Evolutionary conservation across 805 yeast genomes (phyloP).

Genomic region (Lachancea waltii): DNA sequence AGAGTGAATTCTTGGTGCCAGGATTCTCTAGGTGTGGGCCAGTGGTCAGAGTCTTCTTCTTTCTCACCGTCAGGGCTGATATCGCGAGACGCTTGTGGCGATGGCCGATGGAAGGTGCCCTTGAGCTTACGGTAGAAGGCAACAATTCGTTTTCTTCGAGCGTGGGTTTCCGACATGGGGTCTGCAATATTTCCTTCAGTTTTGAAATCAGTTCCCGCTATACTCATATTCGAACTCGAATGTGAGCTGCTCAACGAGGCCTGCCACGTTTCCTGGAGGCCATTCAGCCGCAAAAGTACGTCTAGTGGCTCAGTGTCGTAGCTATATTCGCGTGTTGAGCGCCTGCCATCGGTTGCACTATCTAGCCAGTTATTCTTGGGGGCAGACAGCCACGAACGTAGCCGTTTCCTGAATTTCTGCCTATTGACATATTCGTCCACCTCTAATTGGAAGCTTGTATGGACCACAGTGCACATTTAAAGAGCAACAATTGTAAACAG

Average conservation of each 20-base stretch:
- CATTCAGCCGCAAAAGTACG: slow-evolving; percentile 4
- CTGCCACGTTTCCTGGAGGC: neutral
- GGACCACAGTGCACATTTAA: slow-evolving; percentile 1
- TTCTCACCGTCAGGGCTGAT: too few relatives aligned
- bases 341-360: neutral
- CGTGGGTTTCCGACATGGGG: too few relatives aligned
- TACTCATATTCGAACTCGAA: too few relatives aligned
- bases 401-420: neutral
- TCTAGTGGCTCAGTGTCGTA: slow-evolving; percentile 10
- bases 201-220: too few relatives aligned
- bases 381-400: slow-evolving; percentile 7
- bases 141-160: neutral
- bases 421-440: slow-evolving; percentile 7
- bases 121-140: slow-evolving; percentile 2
- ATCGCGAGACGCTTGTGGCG: too few relatives aligned
- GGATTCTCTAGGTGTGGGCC: too few relatives aligned
- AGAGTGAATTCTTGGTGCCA: too few relatives aligned
- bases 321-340: slow-evolving; percentile 2
- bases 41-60: too few relatives aligned
- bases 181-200: too few relatives aligned
- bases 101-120: neutral
- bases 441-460: slow-evolving; percentile 3
- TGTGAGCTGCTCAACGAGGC: too few relatives aligned
- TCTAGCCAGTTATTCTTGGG: slow-evolving; percentile 1
- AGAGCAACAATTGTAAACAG: too few relatives aligned